phyloP scores from a whole-genome alignment of 148 eudicot species.

The Rhododendron ferrugineum region DNA sequence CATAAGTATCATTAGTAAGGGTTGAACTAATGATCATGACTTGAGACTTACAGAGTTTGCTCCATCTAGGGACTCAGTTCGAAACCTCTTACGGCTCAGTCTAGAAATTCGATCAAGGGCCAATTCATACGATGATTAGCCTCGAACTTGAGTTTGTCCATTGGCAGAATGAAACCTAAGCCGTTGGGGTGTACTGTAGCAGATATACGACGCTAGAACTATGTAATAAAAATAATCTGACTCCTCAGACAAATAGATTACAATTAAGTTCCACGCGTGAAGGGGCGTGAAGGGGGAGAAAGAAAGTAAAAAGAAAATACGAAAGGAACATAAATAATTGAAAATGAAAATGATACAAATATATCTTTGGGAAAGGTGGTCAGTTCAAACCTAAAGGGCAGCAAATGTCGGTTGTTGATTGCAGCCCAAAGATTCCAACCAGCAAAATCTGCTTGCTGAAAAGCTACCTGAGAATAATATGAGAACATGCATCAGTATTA shows the following conservation, averaged over 20 bases:
- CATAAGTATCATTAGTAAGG: not conserved
- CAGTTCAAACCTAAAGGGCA: constrained; percentile 78
- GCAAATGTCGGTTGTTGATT: constrained; percentile 77
- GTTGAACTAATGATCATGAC: not conserved
- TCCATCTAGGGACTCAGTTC: not conserved
- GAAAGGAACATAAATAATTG: not conserved
- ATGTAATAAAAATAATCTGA: not conserved
- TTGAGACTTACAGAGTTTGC: no score
- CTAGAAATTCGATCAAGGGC: no score
- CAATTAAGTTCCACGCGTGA: not conserved
- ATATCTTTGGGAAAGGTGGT: not conserved
- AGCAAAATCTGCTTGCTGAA: constrained; percentile 93
- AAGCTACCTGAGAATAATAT: constrained; percentile 66
- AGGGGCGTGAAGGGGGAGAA: not conserved
- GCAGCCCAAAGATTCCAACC: constrained; percentile 99
- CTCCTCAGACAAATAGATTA: not conserved
- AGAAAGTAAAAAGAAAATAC: not conserved
- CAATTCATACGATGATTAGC: no score
- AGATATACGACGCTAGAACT: not conserved
- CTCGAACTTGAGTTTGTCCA: not conserved
- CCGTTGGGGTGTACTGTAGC: not conserved
- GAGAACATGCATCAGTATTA: not conserved
- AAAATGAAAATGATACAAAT: not conserved
- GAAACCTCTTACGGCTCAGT: no score
- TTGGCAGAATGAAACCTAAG: not conserved